These are phyloP conservation scores for Hysterangium stoloniferum DNA, from an alignment of 768 basidiomycete genomes.

Conservation along the genomic window DNA sequence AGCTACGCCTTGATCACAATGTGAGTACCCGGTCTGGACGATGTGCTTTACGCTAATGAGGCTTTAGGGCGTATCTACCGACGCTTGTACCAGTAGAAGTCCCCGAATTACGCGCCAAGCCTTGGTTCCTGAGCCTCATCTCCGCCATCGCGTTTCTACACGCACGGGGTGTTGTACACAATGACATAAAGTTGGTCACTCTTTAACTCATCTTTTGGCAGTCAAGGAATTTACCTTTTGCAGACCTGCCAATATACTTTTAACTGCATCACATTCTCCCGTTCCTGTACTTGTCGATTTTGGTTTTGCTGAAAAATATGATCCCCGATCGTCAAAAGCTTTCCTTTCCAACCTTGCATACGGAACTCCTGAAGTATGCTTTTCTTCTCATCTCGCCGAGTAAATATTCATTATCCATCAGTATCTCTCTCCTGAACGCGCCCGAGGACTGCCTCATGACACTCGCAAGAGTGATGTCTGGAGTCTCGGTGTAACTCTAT, in stretches of 20 bases:
- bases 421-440: conserved; percentile 92
- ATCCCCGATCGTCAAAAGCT: conserved; percentile 49
- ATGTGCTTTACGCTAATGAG: background rate
- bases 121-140: conserved; percentile 77
- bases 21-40: conserved; percentile 38
- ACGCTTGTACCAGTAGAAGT: conserved; percentile 84
- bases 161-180: conserved; percentile 77
- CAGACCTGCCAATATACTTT: conserved; percentile 89
- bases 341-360: conserved; percentile 80
- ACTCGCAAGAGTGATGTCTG: conserved; percentile 87
- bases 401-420: conserved; percentile 22
- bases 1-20: conserved; percentile 89
- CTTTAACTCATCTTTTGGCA: background rate
- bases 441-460: conserved; percentile 82
- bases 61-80: conserved; percentile 75
- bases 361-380: conserved; percentile 81
- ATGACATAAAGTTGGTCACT: conserved; percentile 81
- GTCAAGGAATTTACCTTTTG: background rate
- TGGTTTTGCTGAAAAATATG: conserved; percentile 89
- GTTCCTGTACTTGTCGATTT: conserved; percentile 92
- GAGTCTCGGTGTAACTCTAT: conserved; percentile 86
- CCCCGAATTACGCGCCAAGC: conserved; percentile 62
- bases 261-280: conserved; percentile 54
- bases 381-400: background rate
- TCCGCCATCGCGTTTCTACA: conserved; percentile 83